Base-by-base conservation (phyloP, 202 grass and related monocot genomes). In the Dendrocalamus latiflorus region DNA sequence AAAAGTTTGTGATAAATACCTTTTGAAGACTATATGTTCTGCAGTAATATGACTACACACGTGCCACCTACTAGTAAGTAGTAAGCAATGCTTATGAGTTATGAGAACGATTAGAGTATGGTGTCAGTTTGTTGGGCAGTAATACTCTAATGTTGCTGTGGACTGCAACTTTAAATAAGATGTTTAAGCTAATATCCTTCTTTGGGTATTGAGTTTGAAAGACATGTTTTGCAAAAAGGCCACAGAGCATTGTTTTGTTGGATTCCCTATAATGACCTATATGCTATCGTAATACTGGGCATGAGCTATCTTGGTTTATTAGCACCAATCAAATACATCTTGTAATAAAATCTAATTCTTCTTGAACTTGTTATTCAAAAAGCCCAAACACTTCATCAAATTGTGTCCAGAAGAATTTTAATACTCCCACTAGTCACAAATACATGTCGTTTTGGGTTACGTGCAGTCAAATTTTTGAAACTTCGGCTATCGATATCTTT, bases 131-230 rank as follows among this genome's bases (percentile, higher is more conserved):
- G 69, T 12, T 79, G 28, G 13, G 21, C n/a, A 67, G 13, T 39
- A 78, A 71, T 57, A 38, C 33, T 41, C 39, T 37, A 11, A 20
- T 73, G 25, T 38, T 48, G 24, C 24, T 72, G 43, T 58, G 15
- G 3, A 2, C 65, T 74, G n/a, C 28, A 41, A 55, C 65, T 78
- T 58, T 14, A 25, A 28, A 2, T 9, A 37, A 57, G 7, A 15
- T 88, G 55, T 67, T 83, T 83, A 72, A 55, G 61, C 1, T 67
- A 39, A 41, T 39, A 64, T 24, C 6, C 30, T 79, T 69, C 16
- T n/a, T 62, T 43, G 54, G 51, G 33, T 8, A 1, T 60, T 68
- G 13, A 74, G 11, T 81, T 59, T 50, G 24, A 28, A 15, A 28
- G n/a, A 50, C 28, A 39, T 37, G 42, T 22, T 76, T 65, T 39